Base-by-base conservation (phyloP, 441 rosid genomes). In the Flueggea neowawraea region DNA sequence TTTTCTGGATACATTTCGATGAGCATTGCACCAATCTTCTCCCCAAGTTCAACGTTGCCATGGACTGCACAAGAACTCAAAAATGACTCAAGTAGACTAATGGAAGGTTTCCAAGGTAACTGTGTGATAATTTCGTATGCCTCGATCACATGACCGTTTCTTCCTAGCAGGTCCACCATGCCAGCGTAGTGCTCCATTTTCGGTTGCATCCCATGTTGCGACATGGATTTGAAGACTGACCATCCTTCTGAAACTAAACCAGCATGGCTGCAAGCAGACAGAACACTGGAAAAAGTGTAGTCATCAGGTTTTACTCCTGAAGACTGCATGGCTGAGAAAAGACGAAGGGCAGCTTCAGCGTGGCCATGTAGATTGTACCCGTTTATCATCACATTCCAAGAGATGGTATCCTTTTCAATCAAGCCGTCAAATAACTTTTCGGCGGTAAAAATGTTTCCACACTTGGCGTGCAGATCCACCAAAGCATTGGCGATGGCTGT, bases 331-430 rank as follows among this genome's bases (percentile, higher is more conserved):
- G 69, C 75, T 10, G 73, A 47, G 75, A 91, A 85, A 12, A 74
- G 69, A 62, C 66, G 57, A 45, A 80, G 65, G 32, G 87, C 93
- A 31, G 69, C 66, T 67, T 44, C 55, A 57, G 82, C 84, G 64
- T 89, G 81, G 22, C 98, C 93, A 66, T 85, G 90, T 48, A 80
- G 54, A 67, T 86, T 77, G 73, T 79, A 84, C 16, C 85, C 94
- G 31, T 87, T 77, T 57, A 91, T 84, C 63, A 86, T 84, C n/a
- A 86, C 82, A 1, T 84, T 86, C 93, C 96, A 92, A 33, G 85
- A 74, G 16, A 86, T 73, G 74, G 80, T 69, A 66, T 84, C 82
- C 68, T 81, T 73, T 45, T 66, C 69, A 61, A 48, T 62, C 32
- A 77, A 67, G 61, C 31, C 68, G 66, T 86, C 80, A 59, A 89